A percentile compares a stretch with the other conserved stretches of the same genome.
These are phyloP conservation scores for Microsporum ferrugineum DNA, from an alignment of 2,329 filamentous ascomycete genomes.

Conservation along the genomic window DNA sequence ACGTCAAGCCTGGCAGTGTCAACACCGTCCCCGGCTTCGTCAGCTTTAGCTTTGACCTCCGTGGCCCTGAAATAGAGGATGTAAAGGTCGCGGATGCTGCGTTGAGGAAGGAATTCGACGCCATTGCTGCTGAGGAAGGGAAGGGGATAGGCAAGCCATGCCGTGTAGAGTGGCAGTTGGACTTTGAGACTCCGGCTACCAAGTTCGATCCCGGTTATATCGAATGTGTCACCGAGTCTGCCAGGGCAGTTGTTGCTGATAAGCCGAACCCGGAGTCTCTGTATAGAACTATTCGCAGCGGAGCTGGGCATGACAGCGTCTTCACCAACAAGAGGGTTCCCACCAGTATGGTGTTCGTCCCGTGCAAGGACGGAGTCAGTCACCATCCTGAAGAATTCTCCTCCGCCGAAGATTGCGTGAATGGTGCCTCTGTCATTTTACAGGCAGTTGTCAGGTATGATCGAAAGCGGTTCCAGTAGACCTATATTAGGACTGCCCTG, in stretches of 20 bases:
- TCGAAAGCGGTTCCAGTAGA: conserved; percentile 28
- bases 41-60: conserved; percentile 57
- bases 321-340: conserved; percentile 49
- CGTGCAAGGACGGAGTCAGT: conserved; percentile 51
- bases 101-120: conserved; percentile 47
- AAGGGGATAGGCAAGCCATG: conserved; percentile 43
- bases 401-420: conserved; percentile 47
- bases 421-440: conserved; percentile 37
- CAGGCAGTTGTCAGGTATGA: conserved; percentile 19
- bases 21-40: conserved; percentile 63
- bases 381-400: conserved; percentile 55
- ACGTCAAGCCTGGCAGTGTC: conserved; percentile 53
- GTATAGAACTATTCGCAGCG: conserved; percentile 46
- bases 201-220: conserved; percentile 59
- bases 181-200: conserved; percentile 50
- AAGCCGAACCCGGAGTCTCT: conserved; percentile 33
- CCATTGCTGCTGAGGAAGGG: conserved; percentile 48
- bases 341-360: conserved; percentile 57
- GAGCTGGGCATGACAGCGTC: conserved; percentile 56
- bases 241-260: conserved; percentile 46
- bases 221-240: conserved; percentile 49
- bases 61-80: conserved; percentile 45
- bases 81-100: conserved; percentile 48
- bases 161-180: conserved; percentile 47
- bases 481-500: background rate